Percentiles rank a stretch among this genome's conserved stretches.
These are phyloP conservation scores for Linum lewisii DNA, from an alignment of 345 rosid species.

Conservation along the genomic window DNA sequence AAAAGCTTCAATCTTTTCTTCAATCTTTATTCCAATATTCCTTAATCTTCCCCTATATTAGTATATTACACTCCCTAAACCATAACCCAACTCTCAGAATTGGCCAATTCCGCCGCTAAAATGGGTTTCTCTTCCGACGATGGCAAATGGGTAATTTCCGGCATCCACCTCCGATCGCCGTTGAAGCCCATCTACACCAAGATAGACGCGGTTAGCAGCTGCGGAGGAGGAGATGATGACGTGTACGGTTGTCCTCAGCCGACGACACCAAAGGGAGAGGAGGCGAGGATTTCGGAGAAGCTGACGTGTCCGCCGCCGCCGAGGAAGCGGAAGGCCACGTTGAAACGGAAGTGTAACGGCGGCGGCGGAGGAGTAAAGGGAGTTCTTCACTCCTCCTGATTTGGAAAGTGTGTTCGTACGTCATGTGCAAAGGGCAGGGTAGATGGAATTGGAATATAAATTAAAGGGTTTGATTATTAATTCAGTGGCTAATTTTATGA, in stretches of 20 bases:
- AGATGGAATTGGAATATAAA: neutral
- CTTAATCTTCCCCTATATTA: conserved; percentile 7
- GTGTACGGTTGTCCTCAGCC: neutral
- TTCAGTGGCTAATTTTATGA: too few species aligned
- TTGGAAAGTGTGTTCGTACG: conserved; percentile 5
- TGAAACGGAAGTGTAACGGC: conserved; percentile 1
- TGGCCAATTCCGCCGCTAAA: neutral
- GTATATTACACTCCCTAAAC: neutral
- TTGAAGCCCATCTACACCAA: conserved; percentile 3
- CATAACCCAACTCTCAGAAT: conserved; percentile 3
- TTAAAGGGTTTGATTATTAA: too few species aligned
- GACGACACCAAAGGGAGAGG: conserved; percentile 4
- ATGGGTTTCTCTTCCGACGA: conserved; percentile 52
- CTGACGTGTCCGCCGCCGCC: conserved; percentile 7
- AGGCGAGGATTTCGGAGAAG: neutral
- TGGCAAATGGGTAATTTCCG: conserved; percentile 46
- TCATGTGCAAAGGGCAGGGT: conserved; percentile 13
- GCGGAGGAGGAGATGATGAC: neutral
- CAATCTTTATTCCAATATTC: conserved; percentile 31
- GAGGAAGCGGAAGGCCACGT: conserved; percentile 8
- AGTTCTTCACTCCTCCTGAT: conserved; percentile 7
- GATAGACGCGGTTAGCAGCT: neutral
- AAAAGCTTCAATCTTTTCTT: conserved; percentile 17
- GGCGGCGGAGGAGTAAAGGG: conserved; percentile 1
- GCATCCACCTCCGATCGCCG: conserved; percentile 36